phyloP scores from a whole-genome alignment of 2,329 filamentous ascomycete genomes.

The Verruconis gallopava region DNA sequence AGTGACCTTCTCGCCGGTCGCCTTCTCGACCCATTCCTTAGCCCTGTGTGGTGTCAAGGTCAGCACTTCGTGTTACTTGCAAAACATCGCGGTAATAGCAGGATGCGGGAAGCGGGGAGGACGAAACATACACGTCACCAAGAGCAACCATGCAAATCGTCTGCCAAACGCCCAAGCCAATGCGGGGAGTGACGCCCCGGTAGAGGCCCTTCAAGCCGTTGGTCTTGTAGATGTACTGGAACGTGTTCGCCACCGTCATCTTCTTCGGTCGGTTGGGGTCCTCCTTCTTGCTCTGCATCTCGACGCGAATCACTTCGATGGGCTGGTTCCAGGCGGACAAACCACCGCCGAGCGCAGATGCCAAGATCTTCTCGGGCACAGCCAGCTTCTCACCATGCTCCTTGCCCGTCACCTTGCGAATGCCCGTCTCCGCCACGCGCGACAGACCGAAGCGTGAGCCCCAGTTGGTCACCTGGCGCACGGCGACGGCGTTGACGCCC shows the following conservation, averaged over 20 bases:
- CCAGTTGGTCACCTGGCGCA: conserved; percentile 99
- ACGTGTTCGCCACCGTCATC: conserved; percentile 81
- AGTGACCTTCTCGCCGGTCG: conserved; percentile 50
- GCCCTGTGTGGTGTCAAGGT: no score
- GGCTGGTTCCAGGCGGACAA: conserved; percentile 98
- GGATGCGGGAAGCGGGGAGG: conserved; percentile 6
- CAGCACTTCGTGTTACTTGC: no score
- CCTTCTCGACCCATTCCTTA: conserved; percentile 52
- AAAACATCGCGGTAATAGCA: no score
- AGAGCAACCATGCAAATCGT: conserved; percentile 99
- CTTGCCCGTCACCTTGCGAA: conserved; percentile 69
- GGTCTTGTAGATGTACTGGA: conserved; percentile 74
- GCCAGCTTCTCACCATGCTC: conserved; percentile 64
- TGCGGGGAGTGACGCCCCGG: conserved; percentile 85
- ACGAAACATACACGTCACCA: conserved; percentile 74
- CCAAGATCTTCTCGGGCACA: conserved; percentile 76
- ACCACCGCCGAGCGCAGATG: conserved; percentile 79
- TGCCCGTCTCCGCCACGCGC: conserved; percentile 79
- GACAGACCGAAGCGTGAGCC: conserved; percentile 90
- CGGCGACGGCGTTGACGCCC: conserved; percentile 96
- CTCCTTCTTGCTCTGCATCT: conserved; percentile 99
- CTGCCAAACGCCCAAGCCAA: conserved; percentile 96
- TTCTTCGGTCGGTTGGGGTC: conserved; percentile 98
- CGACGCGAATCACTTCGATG: conserved; percentile 97
- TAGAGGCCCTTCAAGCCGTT: conserved; percentile 90